A percentile compares a stretch with the other conserved stretches of the same genome.
Conservation (phyloP, 495 filamentous ascomycete species). For the Xylaria castorea region DNA sequence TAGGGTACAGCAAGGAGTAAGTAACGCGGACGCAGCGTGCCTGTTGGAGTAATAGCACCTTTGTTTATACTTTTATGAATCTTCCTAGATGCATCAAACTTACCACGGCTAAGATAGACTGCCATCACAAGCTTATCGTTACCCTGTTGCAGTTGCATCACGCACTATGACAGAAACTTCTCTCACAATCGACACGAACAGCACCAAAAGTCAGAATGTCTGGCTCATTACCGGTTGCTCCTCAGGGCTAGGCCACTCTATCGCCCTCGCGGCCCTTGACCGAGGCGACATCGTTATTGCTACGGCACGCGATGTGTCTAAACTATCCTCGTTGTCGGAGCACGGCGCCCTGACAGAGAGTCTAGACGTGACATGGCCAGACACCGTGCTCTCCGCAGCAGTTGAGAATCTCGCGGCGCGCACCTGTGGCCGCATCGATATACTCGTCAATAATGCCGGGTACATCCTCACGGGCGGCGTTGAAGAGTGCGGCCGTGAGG, state of each 20-base stretch:
- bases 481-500: constrained; percentile 36
- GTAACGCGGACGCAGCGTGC: not conserved
- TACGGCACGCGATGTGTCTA: not conserved
- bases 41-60: not conserved
- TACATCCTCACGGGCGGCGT: constrained; percentile 1
- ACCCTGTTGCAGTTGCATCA: not conserved
- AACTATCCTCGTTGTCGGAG: not conserved
- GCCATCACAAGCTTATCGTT: not conserved
- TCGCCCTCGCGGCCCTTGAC: not conserved
- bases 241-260: not conserved
- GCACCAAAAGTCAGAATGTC: not conserved
- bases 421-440: not conserved
- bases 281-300: constrained; percentile 3
- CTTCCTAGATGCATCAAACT: not conserved
- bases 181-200: not conserved
- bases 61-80: not conserved
- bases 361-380: constrained; percentile 1
- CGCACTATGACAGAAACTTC: not conserved
- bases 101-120: not conserved
- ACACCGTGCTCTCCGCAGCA: not conserved
- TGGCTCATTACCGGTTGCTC: constrained; percentile 10
- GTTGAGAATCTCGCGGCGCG: not conserved
- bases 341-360: not conserved
- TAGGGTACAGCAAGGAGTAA: not conserved
- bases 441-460: constrained; percentile 3